phyloP scores from a whole-genome alignment of 2,329 filamentous ascomycete genomes.

The Mycosphaerelloides madeirae region DNA sequence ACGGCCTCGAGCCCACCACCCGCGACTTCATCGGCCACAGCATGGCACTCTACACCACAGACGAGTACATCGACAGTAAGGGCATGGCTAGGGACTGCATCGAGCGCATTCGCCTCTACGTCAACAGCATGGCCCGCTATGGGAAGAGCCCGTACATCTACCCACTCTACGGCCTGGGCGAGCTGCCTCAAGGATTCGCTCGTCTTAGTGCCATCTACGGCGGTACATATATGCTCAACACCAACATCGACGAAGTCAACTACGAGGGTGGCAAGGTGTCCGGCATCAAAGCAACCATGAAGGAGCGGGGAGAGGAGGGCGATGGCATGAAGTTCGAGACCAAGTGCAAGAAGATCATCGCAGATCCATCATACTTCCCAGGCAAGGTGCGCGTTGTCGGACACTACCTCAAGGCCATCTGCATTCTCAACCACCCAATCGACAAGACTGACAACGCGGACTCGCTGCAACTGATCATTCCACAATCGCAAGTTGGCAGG shows the following conservation, averaged over 20 bases:
- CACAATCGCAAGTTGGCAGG: constrained; percentile 92
- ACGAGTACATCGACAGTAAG: constrained; percentile 71
- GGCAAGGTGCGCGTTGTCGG: constrained; percentile 81
- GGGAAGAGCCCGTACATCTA: constrained; percentile 99
- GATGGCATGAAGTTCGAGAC: constrained; percentile 87
- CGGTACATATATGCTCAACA: constrained; percentile 99
- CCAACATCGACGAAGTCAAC: constrained; percentile 80
- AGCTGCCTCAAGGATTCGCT: constrained; percentile 95
- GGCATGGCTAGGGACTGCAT: constrained; percentile 80
- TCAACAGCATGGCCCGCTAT: constrained; percentile 94
- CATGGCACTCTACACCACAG: constrained; percentile 92
- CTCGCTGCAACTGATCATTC: constrained; percentile 92
- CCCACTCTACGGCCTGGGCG: constrained; percentile 92
- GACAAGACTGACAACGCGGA: constrained; percentile 84
- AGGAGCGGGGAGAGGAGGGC: constrained; percentile 68
- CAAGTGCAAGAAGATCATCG: constrained; percentile 92
- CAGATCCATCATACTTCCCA: constrained; percentile 95
- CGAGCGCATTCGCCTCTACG: constrained; percentile 89
- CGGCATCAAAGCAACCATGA: constrained; percentile 97
- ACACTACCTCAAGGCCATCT: constrained; percentile 92
- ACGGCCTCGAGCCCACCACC: constrained; percentile 81
- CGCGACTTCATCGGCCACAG: constrained; percentile 96
- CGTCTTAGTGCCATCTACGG: constrained; percentile 97
- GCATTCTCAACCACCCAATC: constrained; percentile 92
- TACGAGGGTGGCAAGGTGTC: constrained; percentile 76